phyloP scores from a whole-genome alignment of 805 yeast species.

The Lipomyces orientalis region DNA sequence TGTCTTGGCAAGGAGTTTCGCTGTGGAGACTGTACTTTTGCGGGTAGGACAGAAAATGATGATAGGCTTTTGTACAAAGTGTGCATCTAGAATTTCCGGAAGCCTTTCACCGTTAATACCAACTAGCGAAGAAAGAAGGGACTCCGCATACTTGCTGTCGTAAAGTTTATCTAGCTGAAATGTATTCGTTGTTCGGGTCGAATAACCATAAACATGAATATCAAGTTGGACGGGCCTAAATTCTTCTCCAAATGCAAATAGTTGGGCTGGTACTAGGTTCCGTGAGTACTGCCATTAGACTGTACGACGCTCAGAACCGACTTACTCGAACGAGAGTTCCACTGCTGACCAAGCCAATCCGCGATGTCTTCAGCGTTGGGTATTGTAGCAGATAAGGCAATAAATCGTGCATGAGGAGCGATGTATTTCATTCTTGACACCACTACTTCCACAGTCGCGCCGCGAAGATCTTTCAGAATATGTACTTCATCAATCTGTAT shows the following conservation, averaged over 20 bases:
- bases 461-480: constrained; percentile 53
- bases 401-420: constrained; percentile 48
- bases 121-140: not conserved
- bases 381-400: constrained; percentile 60
- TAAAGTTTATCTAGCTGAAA: constrained; percentile 56
- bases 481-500: constrained; percentile 68
- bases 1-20: constrained; percentile 42
- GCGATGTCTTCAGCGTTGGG: constrained; percentile 59
- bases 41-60: constrained; percentile 62
- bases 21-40: constrained; percentile 55
- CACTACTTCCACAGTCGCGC: constrained; percentile 57
- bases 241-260: constrained; percentile 54
- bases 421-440: constrained; percentile 55
- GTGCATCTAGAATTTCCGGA: constrained; percentile 48
- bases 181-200: constrained; percentile 50
- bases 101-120: constrained; percentile 18
- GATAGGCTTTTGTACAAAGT: constrained; percentile 53
- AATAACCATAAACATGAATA: constrained; percentile 53
- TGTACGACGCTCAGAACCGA: not conserved
- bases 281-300: not conserved
- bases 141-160: constrained; percentile 48
- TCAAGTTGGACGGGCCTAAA: constrained; percentile 54
- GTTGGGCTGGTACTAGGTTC: constrained; percentile 44
- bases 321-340: constrained; percentile 8
- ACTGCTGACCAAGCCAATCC: constrained; percentile 49